These are phyloP conservation scores for Peziza echinospora DNA, from an alignment of 495 filamentous ascomycete species.

Conservation along the genomic window DNA sequence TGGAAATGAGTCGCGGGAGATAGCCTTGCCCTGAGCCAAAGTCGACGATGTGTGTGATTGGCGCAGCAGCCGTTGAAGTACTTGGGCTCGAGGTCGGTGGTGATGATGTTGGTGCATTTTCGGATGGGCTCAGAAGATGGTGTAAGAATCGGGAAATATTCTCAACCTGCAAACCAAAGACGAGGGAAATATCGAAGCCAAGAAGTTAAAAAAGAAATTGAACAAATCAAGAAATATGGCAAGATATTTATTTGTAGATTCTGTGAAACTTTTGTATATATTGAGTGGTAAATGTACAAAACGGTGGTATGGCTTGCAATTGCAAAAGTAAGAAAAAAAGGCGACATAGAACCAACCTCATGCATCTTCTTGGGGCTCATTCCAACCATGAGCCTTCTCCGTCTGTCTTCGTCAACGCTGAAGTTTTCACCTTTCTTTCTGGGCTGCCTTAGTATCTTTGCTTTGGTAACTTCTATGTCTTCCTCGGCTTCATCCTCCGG, in stretches of 20 bases:
- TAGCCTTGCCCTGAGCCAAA: constrained; percentile 96
- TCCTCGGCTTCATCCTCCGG: neutral
- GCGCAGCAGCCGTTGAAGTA: constrained; percentile 6
- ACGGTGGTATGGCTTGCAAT: constrained; percentile 29
- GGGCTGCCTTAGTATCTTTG: neutral
- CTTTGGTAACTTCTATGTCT: neutral
- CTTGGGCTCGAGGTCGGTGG: constrained; percentile 10
- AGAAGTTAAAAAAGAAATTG: neutral
- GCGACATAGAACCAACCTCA: constrained; percentile 58
- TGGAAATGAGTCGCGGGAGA: constrained; percentile 68
- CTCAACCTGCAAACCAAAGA: constrained; percentile 30
- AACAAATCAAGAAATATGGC: neutral
- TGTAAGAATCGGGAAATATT: constrained; percentile 24
- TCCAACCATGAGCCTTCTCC: constrained; percentile 39
- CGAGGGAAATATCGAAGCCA: constrained; percentile 30
- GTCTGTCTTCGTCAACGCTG: constrained; percentile 5
- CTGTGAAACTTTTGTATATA: too few relatives aligned
- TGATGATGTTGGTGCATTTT: neutral
- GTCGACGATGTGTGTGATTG: constrained; percentile 73
- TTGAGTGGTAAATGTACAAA: too few relatives aligned
- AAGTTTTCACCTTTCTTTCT: constrained; percentile 4
- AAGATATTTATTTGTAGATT: constrained; percentile 6
- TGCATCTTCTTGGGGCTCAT: constrained; percentile 96
- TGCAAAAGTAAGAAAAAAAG: too few relatives aligned
- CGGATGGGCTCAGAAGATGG: constrained; percentile 22